These are phyloP conservation scores for Lithocarpus polystachyus DNA, from an alignment of 306 rosid genomes.

Conservation along the genomic window DNA sequence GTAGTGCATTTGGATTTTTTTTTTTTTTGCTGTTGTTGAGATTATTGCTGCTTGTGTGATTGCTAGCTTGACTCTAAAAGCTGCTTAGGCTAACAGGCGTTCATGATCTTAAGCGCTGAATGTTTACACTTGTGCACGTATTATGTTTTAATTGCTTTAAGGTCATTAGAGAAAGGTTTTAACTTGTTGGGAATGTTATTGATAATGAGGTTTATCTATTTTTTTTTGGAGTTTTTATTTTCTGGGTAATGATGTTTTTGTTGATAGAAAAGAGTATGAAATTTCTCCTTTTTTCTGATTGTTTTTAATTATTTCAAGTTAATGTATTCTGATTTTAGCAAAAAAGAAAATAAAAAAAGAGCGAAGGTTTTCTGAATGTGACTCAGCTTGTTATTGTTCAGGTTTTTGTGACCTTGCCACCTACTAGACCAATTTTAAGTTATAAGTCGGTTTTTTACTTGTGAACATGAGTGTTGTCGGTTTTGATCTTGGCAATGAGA, in stretches of 20 bases:
- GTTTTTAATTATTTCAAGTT: neutral
- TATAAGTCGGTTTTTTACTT: neutral
- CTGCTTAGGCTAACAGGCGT: neutral
- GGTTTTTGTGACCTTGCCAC: conserved; percentile 1
- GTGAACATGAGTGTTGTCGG: conserved; percentile 93
- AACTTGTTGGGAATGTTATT: neutral
- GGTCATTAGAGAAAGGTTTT: neutral
- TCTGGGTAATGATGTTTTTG: neutral
- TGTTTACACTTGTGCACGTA: neutral
- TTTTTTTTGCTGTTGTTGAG: neutral
- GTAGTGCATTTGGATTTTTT: neutral
- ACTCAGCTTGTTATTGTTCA: neutral
- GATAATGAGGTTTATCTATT: neutral
- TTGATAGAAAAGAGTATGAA: accelerated
- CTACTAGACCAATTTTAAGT: neutral
- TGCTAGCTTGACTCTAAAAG: neutral
- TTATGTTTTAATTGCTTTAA: neutral
- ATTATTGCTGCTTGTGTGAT: neutral
- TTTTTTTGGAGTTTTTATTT: neutral
- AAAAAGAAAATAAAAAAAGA: too few species aligned
- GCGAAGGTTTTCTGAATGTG: neutral
- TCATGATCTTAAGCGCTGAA: neutral
- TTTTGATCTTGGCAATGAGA: conserved; percentile 95
- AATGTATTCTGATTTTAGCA: neutral
- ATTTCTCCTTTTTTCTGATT: neutral